phyloP scores from a whole-genome alignment of 306 rosid genomes.

The Prunus armeniaca region DNA sequence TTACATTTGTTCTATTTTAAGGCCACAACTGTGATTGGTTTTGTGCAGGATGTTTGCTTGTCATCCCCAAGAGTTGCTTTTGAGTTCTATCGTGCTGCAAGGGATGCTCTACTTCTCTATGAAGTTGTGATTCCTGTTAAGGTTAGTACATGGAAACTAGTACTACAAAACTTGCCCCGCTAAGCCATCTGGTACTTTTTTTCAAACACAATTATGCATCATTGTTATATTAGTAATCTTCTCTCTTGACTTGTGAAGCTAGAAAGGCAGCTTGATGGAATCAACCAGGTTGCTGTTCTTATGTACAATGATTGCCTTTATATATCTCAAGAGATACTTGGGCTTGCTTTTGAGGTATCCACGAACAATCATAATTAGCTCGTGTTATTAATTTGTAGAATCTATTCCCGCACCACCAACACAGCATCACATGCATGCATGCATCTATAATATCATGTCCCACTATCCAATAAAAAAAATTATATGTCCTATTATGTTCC shows the following conservation, averaged over 20 bases:
- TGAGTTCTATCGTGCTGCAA: conserved; percentile 83
- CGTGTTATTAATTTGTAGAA: conserved; percentile 2
- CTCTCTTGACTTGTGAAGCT: conserved; percentile 74
- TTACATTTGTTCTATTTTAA: not conserved
- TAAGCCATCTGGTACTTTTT: not conserved
- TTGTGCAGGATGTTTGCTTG: conserved; percentile 77
- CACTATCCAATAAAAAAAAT: not conserved
- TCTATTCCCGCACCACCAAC: not conserved
- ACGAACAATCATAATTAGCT: conserved; percentile 7
- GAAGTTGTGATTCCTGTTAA: conserved; percentile 93
- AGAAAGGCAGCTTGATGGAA: conserved; percentile 87
- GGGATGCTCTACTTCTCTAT: conserved; percentile 88
- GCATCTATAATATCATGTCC: not conserved
- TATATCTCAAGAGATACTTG: conserved; percentile 86
- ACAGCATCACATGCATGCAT: not conserved
- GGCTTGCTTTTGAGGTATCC: conserved; percentile 88
- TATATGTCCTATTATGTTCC: not conserved
- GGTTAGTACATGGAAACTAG: conserved; percentile 58
- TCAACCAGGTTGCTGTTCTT: conserved; percentile 84
- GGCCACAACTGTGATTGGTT: conserved; percentile 16
- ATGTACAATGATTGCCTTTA: conserved; percentile 93
- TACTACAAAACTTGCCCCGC: not conserved
- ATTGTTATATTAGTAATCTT: conserved; percentile 26
- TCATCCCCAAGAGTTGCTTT: conserved; percentile 90
- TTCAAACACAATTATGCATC: not conserved